Conservation (phyloP, 2,329 filamentous ascomycete genomes). For the Pseudovirgaria hyperparasitica region DNA sequence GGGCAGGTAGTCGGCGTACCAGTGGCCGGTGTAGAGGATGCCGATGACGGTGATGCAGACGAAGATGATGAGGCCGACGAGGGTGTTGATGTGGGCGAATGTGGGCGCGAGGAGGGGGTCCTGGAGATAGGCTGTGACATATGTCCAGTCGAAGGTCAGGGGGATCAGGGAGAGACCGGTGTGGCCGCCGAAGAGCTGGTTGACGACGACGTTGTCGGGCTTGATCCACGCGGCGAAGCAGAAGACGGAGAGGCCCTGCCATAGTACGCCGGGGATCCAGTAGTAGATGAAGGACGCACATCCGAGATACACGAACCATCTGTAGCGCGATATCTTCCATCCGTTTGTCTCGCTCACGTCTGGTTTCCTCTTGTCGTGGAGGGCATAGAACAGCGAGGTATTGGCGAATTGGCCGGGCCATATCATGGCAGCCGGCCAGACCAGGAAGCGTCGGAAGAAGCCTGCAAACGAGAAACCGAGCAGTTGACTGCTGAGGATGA, state of each 20-base stretch:
- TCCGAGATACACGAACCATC: constrained; percentile 50
- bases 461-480: constrained; percentile 24
- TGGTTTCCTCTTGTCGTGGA: constrained; percentile 51
- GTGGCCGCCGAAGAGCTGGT: constrained; percentile 59
- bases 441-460: constrained; percentile 14
- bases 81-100: constrained; percentile 17
- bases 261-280: constrained; percentile 47
- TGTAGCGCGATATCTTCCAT: constrained; percentile 52
- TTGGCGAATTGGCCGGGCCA: constrained; percentile 58
- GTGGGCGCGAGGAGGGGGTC: constrained; percentile 19
- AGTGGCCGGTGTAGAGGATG: constrained; percentile 17
- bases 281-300: constrained; percentile 36
- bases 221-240: constrained; percentile 61
- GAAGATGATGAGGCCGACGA: constrained; percentile 19
- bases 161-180: constrained; percentile 57
- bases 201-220: constrained; percentile 54
- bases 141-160: constrained; percentile 64
- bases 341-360: constrained; percentile 47
- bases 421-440: constrained; percentile 53
- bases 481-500: constrained; percentile 56
- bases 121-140: constrained; percentile 15
- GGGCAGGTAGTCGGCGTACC: constrained; percentile 21
- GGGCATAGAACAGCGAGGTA: constrained; percentile 56
- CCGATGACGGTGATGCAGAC: constrained; percentile 19
- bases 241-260: constrained; percentile 56